phyloP scores from a whole-genome alignment of 208 protist genomes.

The Crithidia sp. region DNA sequence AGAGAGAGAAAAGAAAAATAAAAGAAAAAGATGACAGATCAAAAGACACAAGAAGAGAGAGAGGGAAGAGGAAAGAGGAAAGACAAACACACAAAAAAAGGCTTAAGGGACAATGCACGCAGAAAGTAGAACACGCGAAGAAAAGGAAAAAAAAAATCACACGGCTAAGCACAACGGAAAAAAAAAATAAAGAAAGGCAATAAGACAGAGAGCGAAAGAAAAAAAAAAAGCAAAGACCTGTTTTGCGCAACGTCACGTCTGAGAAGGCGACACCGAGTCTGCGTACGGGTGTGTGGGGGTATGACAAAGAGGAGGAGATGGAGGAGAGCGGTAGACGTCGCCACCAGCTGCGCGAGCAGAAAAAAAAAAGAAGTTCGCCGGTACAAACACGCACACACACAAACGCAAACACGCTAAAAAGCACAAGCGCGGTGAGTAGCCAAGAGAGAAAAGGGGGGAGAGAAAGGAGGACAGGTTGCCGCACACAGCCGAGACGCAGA shows the following conservation, averaged over 20 bases:
- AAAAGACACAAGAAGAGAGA: not conserved
- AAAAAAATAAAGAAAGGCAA: not conserved
- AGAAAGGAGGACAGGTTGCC: too few relatives aligned
- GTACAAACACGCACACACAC: not conserved
- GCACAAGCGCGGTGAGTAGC: too few relatives aligned
- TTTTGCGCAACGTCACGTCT: too few relatives aligned
- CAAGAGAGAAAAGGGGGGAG: not conserved
- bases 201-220: not conserved
- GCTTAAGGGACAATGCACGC: not conserved
- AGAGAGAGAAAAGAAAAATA: slow-evolving; percentile 17
- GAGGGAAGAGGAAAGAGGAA: not conserved
- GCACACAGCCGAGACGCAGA: too few relatives aligned
- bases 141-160: not conserved
- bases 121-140: not conserved
- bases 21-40: not conserved
- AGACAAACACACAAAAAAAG: not conserved
- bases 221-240: not conserved
- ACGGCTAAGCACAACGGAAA: not conserved
- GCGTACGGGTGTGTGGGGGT: too few relatives aligned
- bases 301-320: too few relatives aligned
- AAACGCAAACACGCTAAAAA: not conserved
- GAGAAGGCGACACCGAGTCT: too few relatives aligned
- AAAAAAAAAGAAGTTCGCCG: not conserved
- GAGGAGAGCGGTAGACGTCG: too few relatives aligned
- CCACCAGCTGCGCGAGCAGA: not conserved